Conservation (phyloP, 106 monocot genomes). For the Agapanthus africanus region DNA sequence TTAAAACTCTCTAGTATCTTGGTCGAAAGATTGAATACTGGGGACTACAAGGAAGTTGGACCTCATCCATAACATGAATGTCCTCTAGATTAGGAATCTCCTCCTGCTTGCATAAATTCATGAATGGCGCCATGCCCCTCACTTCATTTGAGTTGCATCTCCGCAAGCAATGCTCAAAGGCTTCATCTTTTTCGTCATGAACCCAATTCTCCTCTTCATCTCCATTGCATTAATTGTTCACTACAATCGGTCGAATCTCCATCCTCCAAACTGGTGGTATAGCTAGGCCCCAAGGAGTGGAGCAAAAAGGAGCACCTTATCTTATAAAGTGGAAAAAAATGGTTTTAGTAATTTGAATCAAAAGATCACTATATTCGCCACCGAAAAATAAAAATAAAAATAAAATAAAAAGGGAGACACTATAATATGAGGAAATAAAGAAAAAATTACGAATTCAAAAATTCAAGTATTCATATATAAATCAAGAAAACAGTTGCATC, state of each 20-base stretch:
- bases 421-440: too few relatives aligned
- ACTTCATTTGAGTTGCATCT: slow-evolving; percentile 22
- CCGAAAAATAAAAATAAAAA: too few relatives aligned
- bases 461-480: too few relatives aligned
- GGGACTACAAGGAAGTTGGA: slow-evolving; percentile 25
- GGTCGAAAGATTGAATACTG: slow-evolving; percentile 35
- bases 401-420: too few relatives aligned
- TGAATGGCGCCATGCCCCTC: slow-evolving; percentile 29
- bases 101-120: slow-evolving; percentile 31
- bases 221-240: slow-evolving; percentile 10
- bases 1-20: slow-evolving; percentile 29
- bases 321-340: too few relatives aligned
- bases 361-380: too few relatives aligned
- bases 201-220: slow-evolving; percentile 21
- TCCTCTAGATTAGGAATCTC: slow-evolving; percentile 47
- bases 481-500: too few relatives aligned
- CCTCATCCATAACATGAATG: slow-evolving; percentile 43
- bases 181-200: slow-evolving; percentile 3
- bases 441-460: too few relatives aligned
- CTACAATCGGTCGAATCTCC: slow-evolving; percentile 16
- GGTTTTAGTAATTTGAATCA: too few relatives aligned
- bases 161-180: slow-evolving; percentile 18
- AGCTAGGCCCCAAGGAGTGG: too few relatives aligned
- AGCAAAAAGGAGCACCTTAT: too few relatives aligned
- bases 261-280: too few relatives aligned